Percentiles rank a stretch among this genome's conserved stretches.
Conservation (phyloP, 805 yeast species). For the Tetrapisispora phaffii region DNA sequence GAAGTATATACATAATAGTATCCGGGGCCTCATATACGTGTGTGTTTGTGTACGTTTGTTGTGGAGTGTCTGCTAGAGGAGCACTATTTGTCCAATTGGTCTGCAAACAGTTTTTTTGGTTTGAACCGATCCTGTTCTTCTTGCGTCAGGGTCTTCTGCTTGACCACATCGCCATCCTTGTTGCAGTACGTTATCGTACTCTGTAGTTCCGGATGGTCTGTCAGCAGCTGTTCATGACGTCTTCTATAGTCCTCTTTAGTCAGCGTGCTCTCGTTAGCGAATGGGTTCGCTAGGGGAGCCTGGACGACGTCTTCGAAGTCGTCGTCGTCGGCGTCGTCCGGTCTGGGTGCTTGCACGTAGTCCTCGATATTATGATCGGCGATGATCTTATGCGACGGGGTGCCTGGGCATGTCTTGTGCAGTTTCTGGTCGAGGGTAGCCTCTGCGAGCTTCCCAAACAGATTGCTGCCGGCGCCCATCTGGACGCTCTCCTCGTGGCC, state of each 20-base stretch:
- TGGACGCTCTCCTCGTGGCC: not conserved
- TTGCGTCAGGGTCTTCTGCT: conserved; percentile 16
- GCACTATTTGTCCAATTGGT: conserved; percentile 3
- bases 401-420: conserved; percentile 17
- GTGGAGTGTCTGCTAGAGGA: not conserved
- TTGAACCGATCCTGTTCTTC: conserved; percentile 19
- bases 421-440: not conserved
- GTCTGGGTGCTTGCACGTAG: conserved; percentile 15
- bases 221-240: conserved; percentile 12
- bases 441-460: not conserved
- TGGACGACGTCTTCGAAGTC: conserved; percentile 1
- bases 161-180: conserved; percentile 27
- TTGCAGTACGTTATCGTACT: conserved; percentile 24
- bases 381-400: conserved; percentile 31
- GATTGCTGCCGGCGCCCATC: not conserved
- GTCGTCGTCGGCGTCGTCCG: not conserved
- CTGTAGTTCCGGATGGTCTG: conserved; percentile 15
- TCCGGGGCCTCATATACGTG: not conserved
- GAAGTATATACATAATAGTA: not conserved
- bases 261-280: conserved; percentile 7
- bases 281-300: conserved; percentile 11
- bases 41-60: not conserved
- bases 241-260: conserved; percentile 8
- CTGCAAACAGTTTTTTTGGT: conserved; percentile 24
- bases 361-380: conserved; percentile 26